These are phyloP conservation scores for Claviceps sp. DNA, from an alignment of 2,329 filamentous ascomycete species.

Conservation along the genomic window DNA sequence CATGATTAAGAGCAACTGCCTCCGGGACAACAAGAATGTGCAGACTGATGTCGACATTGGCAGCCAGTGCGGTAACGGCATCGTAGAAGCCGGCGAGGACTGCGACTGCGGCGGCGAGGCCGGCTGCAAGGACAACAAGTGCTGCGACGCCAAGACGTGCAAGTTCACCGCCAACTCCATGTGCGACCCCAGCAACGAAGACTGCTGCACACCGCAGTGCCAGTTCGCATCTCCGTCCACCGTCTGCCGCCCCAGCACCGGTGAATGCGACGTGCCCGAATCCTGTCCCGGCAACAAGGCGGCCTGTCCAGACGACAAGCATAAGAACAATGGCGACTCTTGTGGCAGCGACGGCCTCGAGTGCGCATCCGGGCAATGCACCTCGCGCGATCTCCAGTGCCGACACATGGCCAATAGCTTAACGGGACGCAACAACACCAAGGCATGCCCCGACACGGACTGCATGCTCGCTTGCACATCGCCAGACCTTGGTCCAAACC, in stretches of 20 bases:
- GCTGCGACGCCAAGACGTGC: conserved; percentile 80
- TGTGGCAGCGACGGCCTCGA: conserved; percentile 56
- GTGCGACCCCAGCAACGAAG: conserved; percentile 72
- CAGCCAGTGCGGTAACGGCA: conserved; percentile 88
- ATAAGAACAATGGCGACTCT: conserved; percentile 51
- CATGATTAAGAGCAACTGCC: conserved; percentile 56
- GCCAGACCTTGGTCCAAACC: conserved; percentile 48
- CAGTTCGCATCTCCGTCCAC: conserved; percentile 52
- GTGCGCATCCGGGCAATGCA: conserved; percentile 91
- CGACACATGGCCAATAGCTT: conserved; percentile 67
- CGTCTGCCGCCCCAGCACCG: conserved; percentile 68
- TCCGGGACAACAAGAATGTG: conserved; percentile 77
- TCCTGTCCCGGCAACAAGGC: conserved; percentile 61
- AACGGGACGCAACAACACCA: conserved; percentile 61
- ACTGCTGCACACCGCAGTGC: conserved; percentile 60
- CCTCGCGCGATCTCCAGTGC: conserved; percentile 81
- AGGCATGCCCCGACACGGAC: conserved; percentile 52
- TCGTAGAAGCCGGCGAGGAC: conserved; percentile 86
- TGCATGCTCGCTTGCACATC: conserved; percentile 69
- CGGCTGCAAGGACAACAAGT: conserved; percentile 61
- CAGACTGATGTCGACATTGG: conserved; percentile 70
- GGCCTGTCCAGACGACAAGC: conserved; percentile 61
- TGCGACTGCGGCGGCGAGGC: conserved; percentile 80
- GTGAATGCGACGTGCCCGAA: conserved; percentile 76
- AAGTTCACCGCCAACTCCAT: conserved; percentile 63